Conservation (phyloP, 2,329 filamentous ascomycete species). For the Neoarthrinium moseri region DNA sequence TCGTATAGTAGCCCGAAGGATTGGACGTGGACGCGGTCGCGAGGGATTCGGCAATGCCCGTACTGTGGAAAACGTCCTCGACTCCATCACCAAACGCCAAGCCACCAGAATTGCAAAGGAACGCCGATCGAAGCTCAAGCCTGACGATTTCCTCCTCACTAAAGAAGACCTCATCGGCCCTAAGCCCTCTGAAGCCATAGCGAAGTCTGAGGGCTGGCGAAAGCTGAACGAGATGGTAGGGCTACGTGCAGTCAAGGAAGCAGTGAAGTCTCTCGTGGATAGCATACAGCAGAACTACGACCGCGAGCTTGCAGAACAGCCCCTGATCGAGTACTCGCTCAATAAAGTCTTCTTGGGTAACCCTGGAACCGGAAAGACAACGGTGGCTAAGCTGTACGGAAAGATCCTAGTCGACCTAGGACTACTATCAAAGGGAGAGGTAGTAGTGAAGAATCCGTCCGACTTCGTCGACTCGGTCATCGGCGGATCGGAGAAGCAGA, state of each 20-base stretch:
- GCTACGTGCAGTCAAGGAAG: slow-evolving; percentile 25
- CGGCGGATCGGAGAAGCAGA: slow-evolving; percentile 68
- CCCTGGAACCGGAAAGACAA: slow-evolving; percentile 29
- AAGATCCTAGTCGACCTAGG: slow-evolving; percentile 24
- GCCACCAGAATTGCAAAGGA: slow-evolving; percentile 51
- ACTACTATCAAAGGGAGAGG: slow-evolving; percentile 39
- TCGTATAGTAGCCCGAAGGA: slow-evolving; percentile 59
- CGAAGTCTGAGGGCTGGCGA: slow-evolving; percentile 22
- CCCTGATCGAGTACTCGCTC: slow-evolving; percentile 20
- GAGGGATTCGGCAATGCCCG: slow-evolving; percentile 75
- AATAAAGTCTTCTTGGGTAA: slow-evolving; percentile 28
- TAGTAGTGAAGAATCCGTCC: slow-evolving; percentile 69
- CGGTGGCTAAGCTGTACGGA: slow-evolving; percentile 28
- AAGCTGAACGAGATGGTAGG: slow-evolving; percentile 28
- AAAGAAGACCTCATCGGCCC: slow-evolving; percentile 71
- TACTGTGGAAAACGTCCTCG: slow-evolving; percentile 61
- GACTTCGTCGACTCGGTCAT: slow-evolving; percentile 68
- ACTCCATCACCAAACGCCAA: slow-evolving; percentile 56
- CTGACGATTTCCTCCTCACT: slow-evolving; percentile 59
- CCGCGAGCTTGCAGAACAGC: slow-evolving; percentile 24
- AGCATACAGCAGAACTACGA: slow-evolving; percentile 23
- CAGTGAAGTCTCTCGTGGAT: slow-evolving; percentile 38
- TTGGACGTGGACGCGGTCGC: slow-evolving; percentile 61
- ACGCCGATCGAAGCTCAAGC: slow-evolving; percentile 33
- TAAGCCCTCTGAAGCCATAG: slow-evolving; percentile 13